Base-by-base conservation (phyloP, 257 asterid species). In the Rehmannia glutinosa region DNA sequence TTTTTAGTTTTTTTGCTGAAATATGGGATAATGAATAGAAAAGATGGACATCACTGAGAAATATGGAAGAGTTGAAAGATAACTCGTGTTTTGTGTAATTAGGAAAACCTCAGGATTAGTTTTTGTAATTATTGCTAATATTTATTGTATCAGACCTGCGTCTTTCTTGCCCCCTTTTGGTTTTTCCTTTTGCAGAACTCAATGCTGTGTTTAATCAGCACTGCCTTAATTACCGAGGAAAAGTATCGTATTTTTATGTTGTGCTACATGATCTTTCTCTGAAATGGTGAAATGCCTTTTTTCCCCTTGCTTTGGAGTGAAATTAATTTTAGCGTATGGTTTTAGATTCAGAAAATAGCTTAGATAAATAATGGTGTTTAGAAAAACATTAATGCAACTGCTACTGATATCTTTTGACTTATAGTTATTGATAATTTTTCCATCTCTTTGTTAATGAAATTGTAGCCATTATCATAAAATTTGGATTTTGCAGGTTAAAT, bases 191-290 rank as follows among this genome's bases (percentile, higher is more conserved):
- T 82, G 69, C 92, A 90, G 99, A 93, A 73, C 70, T 90, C 77
- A 86, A 85, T 65, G 88, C 95, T 2, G 42, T 87, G 74, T 90
- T 90, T 83, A 86, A 86, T 77, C 92, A 74, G 68, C 92, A 81
- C 39, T 93, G 99, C 80, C 77, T 88, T 71, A 93, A 90, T 72
- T 84, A 86, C 69, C 77, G 67, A n/a, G 97, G 99, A 80, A 90
- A 90, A 97, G 97, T 54, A 21, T 42, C 20, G 30, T 60, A 8
- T 63, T 75, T 75, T 56, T 12, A 42, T 20, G 56, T 46, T 25
- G 15, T 66, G 46, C 19, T 57, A 2, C 23, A 42, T 21, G 39
- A 28, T 32, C 21, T 68, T 55, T 71, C 11, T 23, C 15, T 64
- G 39, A 24, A 15, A 45, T 64, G 28, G 49, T 43, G 23, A n/a